Base-by-base conservation (phyloP, 2,329 filamentous ascomycete genomes). In the Penicillium sp. region DNA sequence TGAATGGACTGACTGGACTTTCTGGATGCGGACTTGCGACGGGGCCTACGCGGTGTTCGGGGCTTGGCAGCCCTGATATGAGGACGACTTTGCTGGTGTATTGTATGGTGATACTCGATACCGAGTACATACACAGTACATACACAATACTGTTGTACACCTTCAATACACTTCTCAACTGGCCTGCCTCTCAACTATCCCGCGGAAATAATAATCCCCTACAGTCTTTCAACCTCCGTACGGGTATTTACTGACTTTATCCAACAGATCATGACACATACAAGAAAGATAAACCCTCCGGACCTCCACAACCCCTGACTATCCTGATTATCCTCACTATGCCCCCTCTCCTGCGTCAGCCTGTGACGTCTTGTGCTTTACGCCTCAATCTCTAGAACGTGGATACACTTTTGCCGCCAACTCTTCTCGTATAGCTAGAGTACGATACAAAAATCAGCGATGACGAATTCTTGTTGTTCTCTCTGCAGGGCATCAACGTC, bases 281-380 rank as follows among this genome's bases (percentile, higher is more conserved):
- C 40, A 44, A 13, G 10, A 22, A 19, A 12, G 40, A 24, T 10
- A 42, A 42, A 28, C 53, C n/a, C n/a, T n/a, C n/a, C 12, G 38
- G 33, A 4, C 19, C 51, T 64, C 59, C 61, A 59, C 63, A 53
- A 54, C 68, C 67, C 70, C 72, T 73, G 70, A 72, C 65, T 65
- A 71, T 72, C 68, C 53, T 28, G 26, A 26, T 5, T 26, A 5
- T 26, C 70, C 72, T 72, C 69, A 72, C 65, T 65, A 71, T 72
- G n/a, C n/a, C 68, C 53, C 26, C 49, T 35, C 49, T 28, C 56
- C 62, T 66, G 66, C 71, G 72, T 73, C 70, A 72, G 65, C 66
- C 60, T 54, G 65, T 72, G 70, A 73, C 71, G 69, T 69, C 51
- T 55, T 51, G 35, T 19, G 7, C 30, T 55, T 47, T 54, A 58